Conservation (phyloP, 805 yeast species). For the Alloascoidea africana region DNA sequence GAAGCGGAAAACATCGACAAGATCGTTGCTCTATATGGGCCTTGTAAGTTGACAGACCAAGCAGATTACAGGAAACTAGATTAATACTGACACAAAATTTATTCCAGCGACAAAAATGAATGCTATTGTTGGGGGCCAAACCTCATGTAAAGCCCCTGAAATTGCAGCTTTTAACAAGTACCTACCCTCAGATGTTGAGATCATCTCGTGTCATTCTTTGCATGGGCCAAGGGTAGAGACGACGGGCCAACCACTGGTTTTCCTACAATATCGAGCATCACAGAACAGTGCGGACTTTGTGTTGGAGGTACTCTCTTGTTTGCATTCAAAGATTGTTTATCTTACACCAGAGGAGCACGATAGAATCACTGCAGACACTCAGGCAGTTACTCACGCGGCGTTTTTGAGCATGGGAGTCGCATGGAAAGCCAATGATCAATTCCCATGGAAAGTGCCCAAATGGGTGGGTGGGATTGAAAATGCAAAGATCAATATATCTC, state of each 20-base stretch:
- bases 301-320: slow-evolving; percentile 47
- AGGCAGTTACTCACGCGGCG: slow-evolving; percentile 97
- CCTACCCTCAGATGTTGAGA: slow-evolving; percentile 68
- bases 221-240: slow-evolving; percentile 91
- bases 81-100: slow-evolving; percentile 1
- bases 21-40: slow-evolving; percentile 68
- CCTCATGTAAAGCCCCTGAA: slow-evolving; percentile 89
- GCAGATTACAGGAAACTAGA: neutral
- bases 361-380: slow-evolving; percentile 93
- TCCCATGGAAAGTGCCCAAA: slow-evolving; percentile 76
- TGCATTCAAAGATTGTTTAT: slow-evolving; percentile 63
- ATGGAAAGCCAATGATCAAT: slow-evolving; percentile 70
- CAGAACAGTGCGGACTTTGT: slow-evolving; percentile 41
- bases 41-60: slow-evolving; percentile 21
- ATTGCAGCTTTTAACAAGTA: slow-evolving; percentile 67
- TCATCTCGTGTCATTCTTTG: slow-evolving; percentile 77
- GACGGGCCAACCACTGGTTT: slow-evolving; percentile 83
- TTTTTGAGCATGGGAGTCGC: slow-evolving; percentile 95
- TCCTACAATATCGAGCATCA: slow-evolving; percentile 59
- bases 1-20: slow-evolving; percentile 76
- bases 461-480: slow-evolving; percentile 94
- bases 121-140: slow-evolving; percentile 95
- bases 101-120: slow-evolving; percentile 53
- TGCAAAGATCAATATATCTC: slow-evolving; percentile 85
- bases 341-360: slow-evolving; percentile 85